Base-by-base conservation (phyloP, 176 grass and related monocot species). In the Urochloa ruziziensis region DNA sequence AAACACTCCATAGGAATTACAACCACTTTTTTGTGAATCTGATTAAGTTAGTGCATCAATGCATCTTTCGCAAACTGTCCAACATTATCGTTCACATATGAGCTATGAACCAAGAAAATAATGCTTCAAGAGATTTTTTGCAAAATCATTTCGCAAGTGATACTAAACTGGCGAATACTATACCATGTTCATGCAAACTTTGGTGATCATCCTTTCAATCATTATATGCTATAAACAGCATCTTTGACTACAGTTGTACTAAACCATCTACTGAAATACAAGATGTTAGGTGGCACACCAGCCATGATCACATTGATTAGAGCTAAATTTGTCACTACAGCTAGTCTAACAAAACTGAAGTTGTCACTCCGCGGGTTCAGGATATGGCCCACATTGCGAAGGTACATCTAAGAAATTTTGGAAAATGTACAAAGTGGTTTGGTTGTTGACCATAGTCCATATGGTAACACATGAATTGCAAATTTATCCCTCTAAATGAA, bases 61-160 rank as follows among this genome's bases (percentile, higher is more conserved):
- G 47, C 33, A 40, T 56, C 48, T 56, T 80, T 28, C 39, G 10
- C 15, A 39, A 42, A 39, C 25, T 10, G 10, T 12, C 40, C 14
- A 52, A 79, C 16, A 29, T 67, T 76, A 34, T 35, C 53, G 53
- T 74, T 81, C 33, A 62, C 2, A 13, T 28, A 67, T 68, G 12
- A 53, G 1, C 39, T 51, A 68, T 70, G 18, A 62, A 68, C 10
- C 25, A 85, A 81, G 53, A 15, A 81, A 35, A 70, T 21, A 74
- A 70, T 85, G 77, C 10, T 16, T 16, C 14, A 52, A 9, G 10
- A 75, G 18, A 61, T 62, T 40, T 40, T 58, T 29, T 75, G 39
- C 63, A 79, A 66, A 28, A 89, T 7, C 10, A 62, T 54, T 70
- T 9, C 35, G 7, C 42, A 77, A 40, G 54, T 77, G 62, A 62